phyloP scores from a whole-genome alignment of 208 protist genomes.

The Angomonas ambiguus region DNA sequence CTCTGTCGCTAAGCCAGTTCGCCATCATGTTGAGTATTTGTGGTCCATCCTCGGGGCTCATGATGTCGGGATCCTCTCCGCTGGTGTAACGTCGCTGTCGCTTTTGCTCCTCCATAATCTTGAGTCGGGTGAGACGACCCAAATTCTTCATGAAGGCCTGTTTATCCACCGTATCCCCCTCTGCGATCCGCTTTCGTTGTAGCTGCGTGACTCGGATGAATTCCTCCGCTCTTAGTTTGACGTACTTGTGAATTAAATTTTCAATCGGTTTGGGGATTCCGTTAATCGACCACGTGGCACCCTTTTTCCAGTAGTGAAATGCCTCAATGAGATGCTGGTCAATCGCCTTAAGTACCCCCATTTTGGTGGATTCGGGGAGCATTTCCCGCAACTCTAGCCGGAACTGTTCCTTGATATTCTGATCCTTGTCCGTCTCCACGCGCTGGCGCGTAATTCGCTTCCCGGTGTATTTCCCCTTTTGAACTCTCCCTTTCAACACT shows the following conservation, averaged over 20 bases:
- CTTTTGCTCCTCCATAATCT: conserved; percentile 99
- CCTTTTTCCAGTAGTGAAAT: conserved; percentile 99
- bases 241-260: conserved; percentile 99
- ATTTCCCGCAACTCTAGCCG: conserved; percentile 99
- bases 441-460: conserved; percentile 99
- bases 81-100: conserved; percentile 98
- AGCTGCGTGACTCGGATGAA: conserved; percentile 99
- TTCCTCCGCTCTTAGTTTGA: conserved; percentile 99
- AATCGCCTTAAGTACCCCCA: conserved; percentile 96
- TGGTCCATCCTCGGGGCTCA: conserved; percentile 95
- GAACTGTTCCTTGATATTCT: conserved; percentile 99
- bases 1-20: conserved; percentile 99
- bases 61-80: conserved; percentile 91
- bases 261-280: conserved; percentile 98
- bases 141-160: conserved; percentile 99
- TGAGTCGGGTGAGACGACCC: conserved; percentile 98
- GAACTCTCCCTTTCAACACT: conserved; percentile 98
- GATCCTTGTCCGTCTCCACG: conserved; percentile 99
- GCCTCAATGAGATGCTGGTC: conserved; percentile 99
- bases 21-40: conserved; percentile 99
- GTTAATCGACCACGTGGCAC: conserved; percentile 99
- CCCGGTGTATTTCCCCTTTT: conserved; percentile 93
- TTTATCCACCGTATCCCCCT: conserved; percentile 99
- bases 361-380: conserved; percentile 99
- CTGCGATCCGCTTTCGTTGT: conserved; percentile 98